A percentile compares a stretch with the other conserved stretches of the same genome.
phyloP scores from a whole-genome alignment of 352 stramenopile species.

The Chrysophaeum taylorii region DNA sequence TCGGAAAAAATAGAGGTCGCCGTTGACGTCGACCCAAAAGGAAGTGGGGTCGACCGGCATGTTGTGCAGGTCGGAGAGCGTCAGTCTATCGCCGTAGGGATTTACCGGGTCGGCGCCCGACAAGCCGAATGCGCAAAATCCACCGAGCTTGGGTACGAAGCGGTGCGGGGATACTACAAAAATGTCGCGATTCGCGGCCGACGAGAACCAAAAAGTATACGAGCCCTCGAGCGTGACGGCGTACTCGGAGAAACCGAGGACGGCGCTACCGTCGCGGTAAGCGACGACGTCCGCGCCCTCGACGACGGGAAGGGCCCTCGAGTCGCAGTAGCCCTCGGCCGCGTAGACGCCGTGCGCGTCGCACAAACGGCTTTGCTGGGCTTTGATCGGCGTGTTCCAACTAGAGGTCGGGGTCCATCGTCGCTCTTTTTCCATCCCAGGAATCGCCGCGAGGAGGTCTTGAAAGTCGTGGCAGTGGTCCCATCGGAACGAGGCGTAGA shows the following conservation, averaged over 20 bases:
- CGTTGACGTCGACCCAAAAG: no score
- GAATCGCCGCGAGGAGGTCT: no score
- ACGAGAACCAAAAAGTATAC: background rate
- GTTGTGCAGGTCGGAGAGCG: no score
- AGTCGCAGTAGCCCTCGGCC: no score
- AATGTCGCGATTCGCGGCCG: background rate
- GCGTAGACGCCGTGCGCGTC: no score
- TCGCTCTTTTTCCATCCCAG: no score
- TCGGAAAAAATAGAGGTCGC: no score
- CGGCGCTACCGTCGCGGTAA: background rate
- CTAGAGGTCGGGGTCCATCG: no score
- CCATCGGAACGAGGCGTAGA: background rate
- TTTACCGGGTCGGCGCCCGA: conserved; percentile 2
- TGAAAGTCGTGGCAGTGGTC: background rate
- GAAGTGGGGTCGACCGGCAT: no score
- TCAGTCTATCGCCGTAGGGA: no score
- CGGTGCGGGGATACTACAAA: background rate
- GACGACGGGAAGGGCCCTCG: background rate
- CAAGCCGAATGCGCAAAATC: background rate
- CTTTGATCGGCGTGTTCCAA: no score
- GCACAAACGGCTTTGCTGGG: no score
- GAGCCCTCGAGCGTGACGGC: background rate
- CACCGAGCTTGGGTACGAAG: background rate
- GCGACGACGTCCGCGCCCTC: conserved; percentile 6
- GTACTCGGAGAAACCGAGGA: background rate